A percentile compares a stretch with the other conserved stretches of the same genome.
Conservation (phyloP, 2,329 filamentous ascomycete genomes). For the Stachybotrys echinatus region DNA sequence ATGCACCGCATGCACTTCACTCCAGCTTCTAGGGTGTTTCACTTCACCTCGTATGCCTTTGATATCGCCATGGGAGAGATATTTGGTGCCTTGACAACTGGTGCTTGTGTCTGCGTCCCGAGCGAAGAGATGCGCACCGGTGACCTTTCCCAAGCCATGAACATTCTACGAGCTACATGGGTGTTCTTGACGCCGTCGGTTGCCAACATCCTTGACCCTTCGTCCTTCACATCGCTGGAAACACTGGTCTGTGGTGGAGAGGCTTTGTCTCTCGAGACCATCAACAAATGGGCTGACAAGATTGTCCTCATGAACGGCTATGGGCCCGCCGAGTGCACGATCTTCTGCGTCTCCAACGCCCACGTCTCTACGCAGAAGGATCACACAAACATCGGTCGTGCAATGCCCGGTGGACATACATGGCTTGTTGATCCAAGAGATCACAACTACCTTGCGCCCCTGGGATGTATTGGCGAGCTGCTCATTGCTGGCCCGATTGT, state of each 20-base stretch:
- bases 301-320: conserved; percentile 15
- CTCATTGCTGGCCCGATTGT: conserved; percentile 13
- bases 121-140: conserved; percentile 14
- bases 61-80: conserved; percentile 16
- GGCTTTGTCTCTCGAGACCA: conserved; percentile 8
- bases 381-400: conserved; percentile 7
- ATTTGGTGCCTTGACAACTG: conserved; percentile 4
- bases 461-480: conserved; percentile 12
- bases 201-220: conserved; percentile 13
- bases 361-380: background rate
- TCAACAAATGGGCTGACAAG: conserved; percentile 10
- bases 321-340: conserved; percentile 13
- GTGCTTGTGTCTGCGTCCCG: conserved; percentile 16
- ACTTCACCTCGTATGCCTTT: conserved; percentile 17
- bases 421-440: conserved; percentile 14
- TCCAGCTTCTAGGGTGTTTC: conserved; percentile 8
- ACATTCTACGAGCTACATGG: conserved; percentile 9
- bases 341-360: conserved; percentile 9
- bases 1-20: conserved; percentile 7
- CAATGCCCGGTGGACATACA: conserved; percentile 2
- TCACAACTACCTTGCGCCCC: conserved; percentile 9
- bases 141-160: conserved; percentile 10
- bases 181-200: conserved; percentile 17
- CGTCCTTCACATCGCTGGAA: conserved; percentile 7
- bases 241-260: conserved; percentile 15